Evolutionary conservation across 179 eudicot genomes (phyloP), one percentile per base, ranked within the genome.

Genomic region (Nepenthes alata): DNA sequence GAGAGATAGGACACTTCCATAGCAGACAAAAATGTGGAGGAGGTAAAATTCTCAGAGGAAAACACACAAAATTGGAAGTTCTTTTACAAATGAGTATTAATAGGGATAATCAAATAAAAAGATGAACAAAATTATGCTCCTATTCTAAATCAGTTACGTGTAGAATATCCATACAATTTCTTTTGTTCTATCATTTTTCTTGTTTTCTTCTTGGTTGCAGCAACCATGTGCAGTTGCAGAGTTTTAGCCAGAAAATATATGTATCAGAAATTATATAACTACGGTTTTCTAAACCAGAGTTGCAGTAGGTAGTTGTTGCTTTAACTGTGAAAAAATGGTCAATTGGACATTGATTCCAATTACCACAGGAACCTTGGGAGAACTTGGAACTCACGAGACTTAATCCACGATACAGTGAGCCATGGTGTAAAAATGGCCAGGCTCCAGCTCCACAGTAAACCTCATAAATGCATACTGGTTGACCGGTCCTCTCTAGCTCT

Each of bases 401-500:
- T 74, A 89, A 75, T 37, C 98, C 98, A 70, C 96, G 98, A 74
- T 91, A 91, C 67, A 91, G 72, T 67, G 98, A 86, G 67, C 98
- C 95, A 77, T 86, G 96, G 77, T 91, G 96, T 65, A 91, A 74
- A 73, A 83, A 83, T 12, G 96, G 95, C 98, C 98, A 91, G 53
- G 85, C 80, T 13, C 98, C 98, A 61, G 87, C 81, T 69, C 98
- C 96, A 71, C 67, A 61, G 66, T 91, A 91, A 25, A 89, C 75
- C 78, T 91, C 96, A 73, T 91, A 89, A 64, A 91, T 81, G 83
- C 93, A 84, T 50, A 91, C 57, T 52, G 79, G 69, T 63, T 85
- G 95, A 37, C 98, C 98, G n/a, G 89, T 89, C 68, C 98, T 81
- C 75, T 91, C 96, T 48, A 91, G 83, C 79, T 91, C 98, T 48